Base-by-base conservation (phyloP, 257 asterid genomes). In the Scutellaria baicalensis region DNA sequence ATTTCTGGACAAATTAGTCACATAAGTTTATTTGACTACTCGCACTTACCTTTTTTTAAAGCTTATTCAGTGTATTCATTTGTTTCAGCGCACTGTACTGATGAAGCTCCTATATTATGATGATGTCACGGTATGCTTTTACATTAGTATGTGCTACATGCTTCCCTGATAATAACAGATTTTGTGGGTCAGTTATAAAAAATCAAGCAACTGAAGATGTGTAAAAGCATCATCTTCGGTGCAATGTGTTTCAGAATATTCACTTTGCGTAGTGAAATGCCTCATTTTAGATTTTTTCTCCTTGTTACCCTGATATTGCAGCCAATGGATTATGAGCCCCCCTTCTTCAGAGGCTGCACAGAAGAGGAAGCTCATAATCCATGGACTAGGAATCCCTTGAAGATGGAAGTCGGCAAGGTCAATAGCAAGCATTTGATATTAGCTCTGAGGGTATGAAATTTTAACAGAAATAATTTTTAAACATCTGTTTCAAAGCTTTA, bases 311-410 rank as follows among this genome's bases (percentile, higher is more conserved):
- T 81, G 76, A 75, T 78, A 20, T 79, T 89, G 84, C 90, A 93
- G 99, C 99, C 96, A 27, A 81, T 79, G 86, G 96, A 93, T 77
- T 93, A 91, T 60, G 99, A 93, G 82, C 97, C 97, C 64, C 98
- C 96, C 8, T 93, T 93, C 75, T 93, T 93, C 79, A 77, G 88
- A 82, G 88, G 92, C 81, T 89, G 96, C 90, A 79, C 89, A 7
- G 89, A 87, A 68, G 93, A 89, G 70, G 99, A 93, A 81, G 88
- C 85, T 49, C 78, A 75, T 60, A 86, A 91, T 82, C 81, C 94
- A 27, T 93, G 99, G 99, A 81, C 66, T 40, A 91, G 81, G 75
- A 89, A 68, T 69, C 97, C 96, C 48, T 81, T 91, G 80, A 93
- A 83, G 74, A 89, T 89, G 95, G 96, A 87, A 79, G 96, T 91